These are phyloP conservation scores for Fraxinus paxiana DNA, from an alignment of 305 asterid genomes.

Conservation along the genomic window DNA sequence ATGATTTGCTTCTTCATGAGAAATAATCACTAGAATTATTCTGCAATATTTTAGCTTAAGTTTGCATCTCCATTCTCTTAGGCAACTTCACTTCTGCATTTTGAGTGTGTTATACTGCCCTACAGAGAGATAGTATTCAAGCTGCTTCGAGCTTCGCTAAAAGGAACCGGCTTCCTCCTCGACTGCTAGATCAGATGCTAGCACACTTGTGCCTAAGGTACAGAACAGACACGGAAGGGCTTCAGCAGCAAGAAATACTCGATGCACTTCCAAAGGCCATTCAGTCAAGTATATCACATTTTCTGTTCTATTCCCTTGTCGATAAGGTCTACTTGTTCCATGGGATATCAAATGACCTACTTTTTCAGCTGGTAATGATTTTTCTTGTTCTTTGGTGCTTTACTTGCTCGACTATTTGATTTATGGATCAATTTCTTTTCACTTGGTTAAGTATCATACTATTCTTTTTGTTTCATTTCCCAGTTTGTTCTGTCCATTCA, in stretches of 20 bases:
- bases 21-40: not conserved
- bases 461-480: not conserved
- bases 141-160: conserved; percentile 76
- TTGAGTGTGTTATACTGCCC: not conserved
- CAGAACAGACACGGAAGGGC: conserved; percentile 78
- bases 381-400: not conserved
- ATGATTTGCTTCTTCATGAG: no score
- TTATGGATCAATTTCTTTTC: not conserved
- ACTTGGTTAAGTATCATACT: not conserved
- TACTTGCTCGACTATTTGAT: not conserved
- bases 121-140: conserved; percentile 60
- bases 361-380: conserved; percentile 71
- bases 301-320: conserved; percentile 57
- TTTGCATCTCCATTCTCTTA: not conserved
- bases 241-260: conserved; percentile 72
- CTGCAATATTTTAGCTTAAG: not conserved
- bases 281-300: conserved; percentile 59
- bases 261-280: conserved; percentile 79
- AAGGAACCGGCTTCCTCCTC: conserved; percentile 62
- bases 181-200: conserved; percentile 76
- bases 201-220: conserved; percentile 66
- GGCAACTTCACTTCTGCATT: not conserved
- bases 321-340: conserved; percentile 66
- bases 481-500: not conserved
- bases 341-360: conserved; percentile 71